These are phyloP conservation scores for Dichomitus squalens DNA, from an alignment of 1,284 basidiomycete genomes.

Conservation along the genomic window DNA sequence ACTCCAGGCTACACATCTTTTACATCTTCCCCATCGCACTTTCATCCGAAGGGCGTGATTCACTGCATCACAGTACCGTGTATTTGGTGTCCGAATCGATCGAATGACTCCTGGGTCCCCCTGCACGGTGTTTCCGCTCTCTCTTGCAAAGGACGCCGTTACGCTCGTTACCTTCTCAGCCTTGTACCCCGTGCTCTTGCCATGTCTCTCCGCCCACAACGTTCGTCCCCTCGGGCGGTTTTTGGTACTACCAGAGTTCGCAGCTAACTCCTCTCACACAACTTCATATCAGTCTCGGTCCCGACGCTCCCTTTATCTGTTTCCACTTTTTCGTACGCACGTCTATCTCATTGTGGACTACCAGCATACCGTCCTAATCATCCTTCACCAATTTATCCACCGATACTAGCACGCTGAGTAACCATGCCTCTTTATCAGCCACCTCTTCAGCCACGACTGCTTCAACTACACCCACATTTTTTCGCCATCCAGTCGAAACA, in stretches of 20 bases:
- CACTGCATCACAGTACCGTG: too few relatives aligned
- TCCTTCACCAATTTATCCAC: too few relatives aligned
- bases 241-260: not conserved
- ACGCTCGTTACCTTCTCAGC: not conserved
- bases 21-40: too few relatives aligned
- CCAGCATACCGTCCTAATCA: not conserved
- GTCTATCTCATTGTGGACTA: not conserved
- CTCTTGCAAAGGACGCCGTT: not conserved
- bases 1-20: too few relatives aligned
- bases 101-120: too few relatives aligned
- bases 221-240: not conserved
- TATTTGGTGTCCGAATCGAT: too few relatives aligned
- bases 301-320: not conserved
- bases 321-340: not conserved
- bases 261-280: not conserved
- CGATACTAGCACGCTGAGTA: too few relatives aligned
- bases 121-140: too few relatives aligned
- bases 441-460: constrained; percentile 14
- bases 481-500: not conserved
- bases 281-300: not conserved
- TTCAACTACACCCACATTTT: not conserved
- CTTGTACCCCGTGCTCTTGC: not conserved
- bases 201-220: not conserved
- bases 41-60: too few relatives aligned
- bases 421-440: too few relatives aligned